Evolutionary conservation across 2,329 filamentous ascomycete species (phyloP), one percentile per base, ranked within the genome.

Genomic region (Cytospora paraplurivora): DNA sequence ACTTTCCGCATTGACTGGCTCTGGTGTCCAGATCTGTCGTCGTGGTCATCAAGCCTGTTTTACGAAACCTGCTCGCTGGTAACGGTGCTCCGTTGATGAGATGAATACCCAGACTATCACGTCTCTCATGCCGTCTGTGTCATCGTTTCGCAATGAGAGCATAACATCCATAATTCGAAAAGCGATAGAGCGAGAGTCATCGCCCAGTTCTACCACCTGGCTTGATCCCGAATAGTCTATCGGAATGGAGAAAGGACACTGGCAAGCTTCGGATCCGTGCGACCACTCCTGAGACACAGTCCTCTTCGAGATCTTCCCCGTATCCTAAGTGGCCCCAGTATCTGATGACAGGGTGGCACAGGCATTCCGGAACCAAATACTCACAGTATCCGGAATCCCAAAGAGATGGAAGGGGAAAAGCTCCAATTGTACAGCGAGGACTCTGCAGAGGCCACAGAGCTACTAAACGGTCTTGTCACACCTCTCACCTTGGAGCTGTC

Each of bases 401-500:
- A 90, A 88, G 21, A 94, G 93, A 74, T 98, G 96, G 79, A 97
- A 78, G 88, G 93, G 17, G 89, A 96, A 70, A 88, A 90, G 65
- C 92, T 92, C 76, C 83, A 86, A 52, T 81, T 94, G 13, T 88
- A 93, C 74, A 91, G 90, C 73, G 91, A 94, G 73, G 91, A 95
- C 73, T 82, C 85, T 69, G 82, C 81, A 55, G 91, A 95, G 73
- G 88, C 91, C 70, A 84, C 84, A 56, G 90, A 94, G 74, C 83
- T 94, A 37, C 84, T 90, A 62, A 83, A 84, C 68, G 90, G 90
- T 70, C 86, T 93, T 62, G 86, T 92, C 66, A 84, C 86, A 61
- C 86, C 86, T 2, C 89, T 93, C 68, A 85, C 90, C 15, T 84
- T 88, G 69, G 88, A 4, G 7, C 1, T 21, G 44, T 21, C 44